These are phyloP conservation scores for Boletus rubropictus DNA, from an alignment of 768 basidiomycete species.

Conservation along the genomic window DNA sequence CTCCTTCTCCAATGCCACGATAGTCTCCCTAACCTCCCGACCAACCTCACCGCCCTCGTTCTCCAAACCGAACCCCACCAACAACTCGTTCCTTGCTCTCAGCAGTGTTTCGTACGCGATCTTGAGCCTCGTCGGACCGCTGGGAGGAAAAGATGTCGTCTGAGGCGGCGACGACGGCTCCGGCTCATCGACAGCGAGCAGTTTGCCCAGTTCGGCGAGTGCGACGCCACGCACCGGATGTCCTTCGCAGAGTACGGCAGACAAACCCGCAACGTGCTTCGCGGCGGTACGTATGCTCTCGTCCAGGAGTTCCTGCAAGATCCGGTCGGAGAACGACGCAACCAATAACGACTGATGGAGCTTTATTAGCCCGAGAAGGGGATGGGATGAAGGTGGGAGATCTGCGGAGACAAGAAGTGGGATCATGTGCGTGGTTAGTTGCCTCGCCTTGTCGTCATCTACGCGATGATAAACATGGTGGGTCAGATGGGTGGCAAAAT, in stretches of 20 bases:
- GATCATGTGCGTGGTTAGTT: conserved; percentile 59
- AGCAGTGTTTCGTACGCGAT: conserved; percentile 62
- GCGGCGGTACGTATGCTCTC: conserved; percentile 55
- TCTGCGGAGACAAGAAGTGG: conserved; percentile 56
- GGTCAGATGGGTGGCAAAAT: not conserved
- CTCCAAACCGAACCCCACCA: conserved; percentile 63
- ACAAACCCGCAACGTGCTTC: conserved; percentile 49
- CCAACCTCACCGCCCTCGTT: conserved; percentile 74
- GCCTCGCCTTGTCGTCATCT: conserved; percentile 57
- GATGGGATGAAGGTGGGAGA: conserved; percentile 64
- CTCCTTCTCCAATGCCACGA: conserved; percentile 67
- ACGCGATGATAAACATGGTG: not conserved
- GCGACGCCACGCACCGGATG: conserved; percentile 78
- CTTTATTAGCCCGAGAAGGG: conserved; percentile 69
- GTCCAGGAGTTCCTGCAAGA: conserved; percentile 52
- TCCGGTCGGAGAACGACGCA: conserved; percentile 36
- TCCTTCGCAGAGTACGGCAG: conserved; percentile 47
- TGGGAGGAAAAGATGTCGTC: conserved; percentile 51
- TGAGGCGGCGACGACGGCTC: conserved; percentile 29
- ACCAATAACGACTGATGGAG: conserved; percentile 67
- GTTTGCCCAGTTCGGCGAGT: conserved; percentile 73
- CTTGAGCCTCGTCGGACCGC: conserved; percentile 55
- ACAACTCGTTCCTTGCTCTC: conserved; percentile 53
- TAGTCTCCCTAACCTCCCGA: conserved; percentile 48
- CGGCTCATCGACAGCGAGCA: conserved; percentile 75